Evolutionary conservation across 805 yeast species (phyloP), one percentile per base, ranked within the genome.

Genomic region (Candida takata): DNA sequence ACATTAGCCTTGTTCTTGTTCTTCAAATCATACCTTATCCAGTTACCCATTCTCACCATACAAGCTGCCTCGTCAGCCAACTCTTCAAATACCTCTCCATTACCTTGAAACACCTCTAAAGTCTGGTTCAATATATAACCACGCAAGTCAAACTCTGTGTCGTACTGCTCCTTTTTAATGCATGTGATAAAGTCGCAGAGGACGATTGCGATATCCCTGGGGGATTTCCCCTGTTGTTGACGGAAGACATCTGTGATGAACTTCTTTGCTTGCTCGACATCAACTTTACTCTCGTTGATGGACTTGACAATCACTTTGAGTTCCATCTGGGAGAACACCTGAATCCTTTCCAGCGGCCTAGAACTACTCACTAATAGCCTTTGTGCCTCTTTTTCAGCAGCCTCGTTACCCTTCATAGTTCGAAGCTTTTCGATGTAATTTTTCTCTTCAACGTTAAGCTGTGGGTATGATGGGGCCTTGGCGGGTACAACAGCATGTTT

Each of bases 11-110:
- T 11, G 14, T 13, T 21, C 31, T 28, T 34, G 19, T 12, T 23
- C 13, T 24, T 23, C 32, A 34, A 18, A 23, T 34, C 37, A 18
- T 17, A 29, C 9, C 37, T 19, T 7, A 34, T 12, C 36, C 36
- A 34, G 16, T 34, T 34, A n/a, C 27, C 23, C 5, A 27, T 12
- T 11, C 36, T 27, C 13, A 17, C 6, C 12, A 6, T 15, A 12
- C 24, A 31, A 12, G 12, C 18, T 4, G 28, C 6, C 6, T 31
- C 24, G 14, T 11, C 14, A 13, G 23, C 21, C 16, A 24, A 12
- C 13, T 10, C 24, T 7, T 8, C n/a, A 11, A 18, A 12, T 11
- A 24, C 23, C 14, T 31, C 34, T 16, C 16, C 13, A n/a, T 31
- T 15, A 12, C 29, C 18, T 9, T 31, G 27, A 14, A 31, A 31